Evolutionary conservation across 2,329 filamentous ascomycete species (phyloP).

Genomic region (Ceratocystiopsis sp.): DNA sequence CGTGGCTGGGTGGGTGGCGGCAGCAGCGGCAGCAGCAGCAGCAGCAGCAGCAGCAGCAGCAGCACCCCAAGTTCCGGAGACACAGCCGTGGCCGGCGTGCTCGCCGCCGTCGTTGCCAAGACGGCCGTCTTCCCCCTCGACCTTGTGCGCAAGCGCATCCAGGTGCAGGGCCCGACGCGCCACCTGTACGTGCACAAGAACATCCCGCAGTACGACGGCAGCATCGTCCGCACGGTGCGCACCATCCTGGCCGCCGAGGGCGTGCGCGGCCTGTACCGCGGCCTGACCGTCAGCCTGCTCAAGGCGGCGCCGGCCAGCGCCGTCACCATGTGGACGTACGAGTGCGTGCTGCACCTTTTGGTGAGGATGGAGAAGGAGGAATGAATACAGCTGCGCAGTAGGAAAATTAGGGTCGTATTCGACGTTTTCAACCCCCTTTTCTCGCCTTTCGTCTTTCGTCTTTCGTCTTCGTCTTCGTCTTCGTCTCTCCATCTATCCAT

Average conservation of each 20-base stretch:
- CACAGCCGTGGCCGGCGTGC: conserved; percentile 55
- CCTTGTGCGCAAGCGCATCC: conserved; percentile 77
- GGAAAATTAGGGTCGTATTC: too few relatives aligned
- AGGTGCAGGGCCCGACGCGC: conserved; percentile 85
- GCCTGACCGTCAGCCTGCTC: conserved; percentile 71
- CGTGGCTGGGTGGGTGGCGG: too few relatives aligned
- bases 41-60: conserved; percentile 14
- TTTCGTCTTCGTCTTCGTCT: too few relatives aligned
- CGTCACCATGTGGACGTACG: conserved; percentile 90
- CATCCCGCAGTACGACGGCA: conserved; percentile 64
- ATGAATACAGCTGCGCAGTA: too few relatives aligned
- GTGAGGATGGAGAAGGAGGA: conserved; percentile 17
- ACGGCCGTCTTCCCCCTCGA: conserved; percentile 86
- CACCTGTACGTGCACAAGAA: conserved; percentile 65
- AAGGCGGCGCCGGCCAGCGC: conserved; percentile 91
- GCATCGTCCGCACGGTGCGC: conserved; percentile 47
- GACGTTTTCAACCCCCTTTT: too few relatives aligned
- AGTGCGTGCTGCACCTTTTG: conserved; percentile 50
- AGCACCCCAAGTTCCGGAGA: conserved; percentile 59
- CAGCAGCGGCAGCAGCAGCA: background rate
- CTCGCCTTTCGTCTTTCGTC: too few relatives aligned
- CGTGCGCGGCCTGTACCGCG: conserved; percentile 65
- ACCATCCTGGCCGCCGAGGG: conserved; percentile 60
- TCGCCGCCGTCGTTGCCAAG: conserved; percentile 70
- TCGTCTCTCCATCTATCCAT: too few relatives aligned